These are phyloP conservation scores for Dipodascopsis uninucleata DNA, from an alignment of 805 yeast species.

Conservation along the genomic window DNA sequence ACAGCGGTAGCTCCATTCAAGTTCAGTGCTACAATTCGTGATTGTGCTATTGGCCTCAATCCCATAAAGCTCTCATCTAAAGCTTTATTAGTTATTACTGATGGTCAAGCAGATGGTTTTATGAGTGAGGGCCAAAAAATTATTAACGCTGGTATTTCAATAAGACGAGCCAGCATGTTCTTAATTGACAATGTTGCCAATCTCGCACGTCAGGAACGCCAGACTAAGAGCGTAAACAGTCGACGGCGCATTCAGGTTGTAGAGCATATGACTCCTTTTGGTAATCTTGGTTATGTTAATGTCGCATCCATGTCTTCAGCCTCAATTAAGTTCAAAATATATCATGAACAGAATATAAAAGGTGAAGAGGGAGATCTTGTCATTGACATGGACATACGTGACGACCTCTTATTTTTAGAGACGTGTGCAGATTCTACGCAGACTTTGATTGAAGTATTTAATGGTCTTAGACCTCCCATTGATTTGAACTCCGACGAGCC, in stretches of 20 bases:
- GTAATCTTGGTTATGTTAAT: slow-evolving; percentile 49
- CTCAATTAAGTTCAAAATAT: slow-evolving; percentile 11
- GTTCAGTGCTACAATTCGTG: slow-evolving; percentile 40
- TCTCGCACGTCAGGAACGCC: slow-evolving; percentile 33
- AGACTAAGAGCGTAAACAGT: slow-evolving; percentile 11
- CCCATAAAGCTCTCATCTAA: slow-evolving; percentile 62
- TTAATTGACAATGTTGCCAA: slow-evolving; percentile 60
- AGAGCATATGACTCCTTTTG: slow-evolving; percentile 41
- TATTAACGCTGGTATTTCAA: slow-evolving; percentile 41
- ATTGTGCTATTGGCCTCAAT: slow-evolving; percentile 57
- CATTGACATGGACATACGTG: slow-evolving; percentile 29
- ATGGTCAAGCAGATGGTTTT: slow-evolving; percentile 52
- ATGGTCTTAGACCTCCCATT: slow-evolving; percentile 69
- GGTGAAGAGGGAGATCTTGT: slow-evolving; percentile 26
- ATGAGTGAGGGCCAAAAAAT: slow-evolving; percentile 34
- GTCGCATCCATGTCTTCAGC: slow-evolving; percentile 43
- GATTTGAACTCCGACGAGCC: slow-evolving; percentile 52
- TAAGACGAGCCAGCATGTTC: slow-evolving; percentile 50
- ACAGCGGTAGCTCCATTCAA: slow-evolving; percentile 5
- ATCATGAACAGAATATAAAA: slow-evolving; percentile 39
- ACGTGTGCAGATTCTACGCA: slow-evolving; percentile 82
- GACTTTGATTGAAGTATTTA: slow-evolving; percentile 60
- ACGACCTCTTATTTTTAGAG: slow-evolving; percentile 32
- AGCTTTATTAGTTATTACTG: slow-evolving; percentile 48
- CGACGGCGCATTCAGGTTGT: slow-evolving; percentile 24